Base-by-base conservation (phyloP, 768 basidiomycete genomes). In the Nidula microcarpa region DNA sequence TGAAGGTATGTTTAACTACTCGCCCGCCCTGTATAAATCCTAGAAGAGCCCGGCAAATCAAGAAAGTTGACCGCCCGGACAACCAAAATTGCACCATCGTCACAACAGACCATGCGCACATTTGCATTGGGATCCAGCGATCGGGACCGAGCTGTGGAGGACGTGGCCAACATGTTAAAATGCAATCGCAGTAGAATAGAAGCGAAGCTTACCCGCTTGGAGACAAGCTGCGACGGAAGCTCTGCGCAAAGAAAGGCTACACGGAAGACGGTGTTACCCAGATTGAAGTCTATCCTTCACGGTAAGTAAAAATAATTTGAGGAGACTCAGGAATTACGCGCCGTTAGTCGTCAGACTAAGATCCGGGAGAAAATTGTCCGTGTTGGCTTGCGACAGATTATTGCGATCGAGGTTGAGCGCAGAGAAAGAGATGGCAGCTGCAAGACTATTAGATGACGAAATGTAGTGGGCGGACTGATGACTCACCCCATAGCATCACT, bases 51-150 rank as follows among this genome's bases (percentile, higher is more conserved):
- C 79, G 73, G 36, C 73, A 74, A 4, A 71, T 50, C 13, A 85
- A 67, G 62, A 85, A 85, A 1, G 75, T 69, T 0, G 77, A 58
- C 36, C 75, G 67, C n/a, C 82, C 83, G 0, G 68, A 74, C 14
- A 85, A 68, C 74, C 76, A 84, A 58, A 82, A 85, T 59, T 85
- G 85, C 30, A 62, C 64, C 18, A 74, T 58, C 5, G 82, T 75
- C 5, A 84, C 72, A 43, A 82, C 62, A 14, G 78, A 76, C 81
- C 80, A 83, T 14, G 74, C 54, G 49, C 76, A 78, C 68, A 84
- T 80, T 61, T 84, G 81, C 1, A 72, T 75, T 5, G 82, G 81
- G 63, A 84, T 82, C 82, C 81, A 85, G 23, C 79, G 75, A 63
- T 86, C 84, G 3, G 84, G 83, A 2, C 85, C 84, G 37, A 83